These are phyloP conservation scores for Penicillium olsonii DNA, from an alignment of 2,329 filamentous ascomycete species.

Conservation along the genomic window DNA sequence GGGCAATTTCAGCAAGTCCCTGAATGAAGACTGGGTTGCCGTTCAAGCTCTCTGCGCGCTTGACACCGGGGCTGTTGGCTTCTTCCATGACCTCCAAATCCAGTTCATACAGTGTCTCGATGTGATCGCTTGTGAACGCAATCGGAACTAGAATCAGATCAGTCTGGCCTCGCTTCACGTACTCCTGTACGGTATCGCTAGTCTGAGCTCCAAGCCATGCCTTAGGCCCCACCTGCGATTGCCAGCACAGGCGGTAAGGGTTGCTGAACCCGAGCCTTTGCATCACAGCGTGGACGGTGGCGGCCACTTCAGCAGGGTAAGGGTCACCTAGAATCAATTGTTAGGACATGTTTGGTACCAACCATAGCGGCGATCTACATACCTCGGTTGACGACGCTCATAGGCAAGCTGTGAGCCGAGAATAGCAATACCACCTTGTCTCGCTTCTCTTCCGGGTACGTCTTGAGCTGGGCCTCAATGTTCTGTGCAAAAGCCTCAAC, in stretches of 20 bases:
- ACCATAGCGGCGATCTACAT: constrained; percentile 22
- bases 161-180: constrained; percentile 86
- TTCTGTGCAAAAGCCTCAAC: constrained; percentile 91
- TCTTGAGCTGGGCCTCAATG: constrained; percentile 79
- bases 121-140: constrained; percentile 98
- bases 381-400: constrained; percentile 95
- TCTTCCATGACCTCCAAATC: constrained; percentile 95
- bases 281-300: constrained; percentile 97
- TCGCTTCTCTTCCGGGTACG: constrained; percentile 79
- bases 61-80: constrained; percentile 72
- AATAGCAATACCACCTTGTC: constrained; percentile 85
- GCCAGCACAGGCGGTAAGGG: constrained; percentile 93
- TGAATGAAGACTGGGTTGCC: constrained; percentile 87
- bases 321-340: constrained; percentile 66
- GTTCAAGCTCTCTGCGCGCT: constrained; percentile 89
- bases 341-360: constrained; percentile 1
- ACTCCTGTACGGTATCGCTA: constrained; percentile 79
- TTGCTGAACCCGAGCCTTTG: constrained; percentile 82
- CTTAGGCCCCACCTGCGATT: constrained; percentile 93
- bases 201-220: constrained; percentile 97
- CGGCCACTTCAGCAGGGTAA: constrained; percentile 92
- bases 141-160: constrained; percentile 92
- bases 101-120: constrained; percentile 92
- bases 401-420: constrained; percentile 92
- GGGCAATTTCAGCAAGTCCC: constrained; percentile 84